Base-by-base conservation (phyloP, 2,329 filamentous ascomycete genomes). In the Cordyceps sp. region DNA sequence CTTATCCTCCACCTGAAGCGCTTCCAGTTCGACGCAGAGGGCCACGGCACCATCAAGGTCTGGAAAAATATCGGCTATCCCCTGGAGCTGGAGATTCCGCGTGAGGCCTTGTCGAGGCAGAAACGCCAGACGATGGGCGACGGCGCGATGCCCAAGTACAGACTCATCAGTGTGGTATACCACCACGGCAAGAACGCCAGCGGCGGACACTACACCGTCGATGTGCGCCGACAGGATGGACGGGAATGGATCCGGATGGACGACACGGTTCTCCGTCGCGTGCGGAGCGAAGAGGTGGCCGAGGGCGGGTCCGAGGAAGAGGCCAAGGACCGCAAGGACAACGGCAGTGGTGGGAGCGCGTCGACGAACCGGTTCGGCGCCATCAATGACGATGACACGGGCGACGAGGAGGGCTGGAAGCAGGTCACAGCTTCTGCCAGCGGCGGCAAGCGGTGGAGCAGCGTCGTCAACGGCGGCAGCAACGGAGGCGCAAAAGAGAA, bases 51-150 rank as follows among this genome's bases (percentile, higher is more conserved):
- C 1, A 79, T 93, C 47, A 98, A 98, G 64, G 93, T 96, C 40
- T 94, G 88, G 83, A 98, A 96, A 62, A 93, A 88, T 60, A 68
- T 98, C 36, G 88, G 85, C 15, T 98, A 98, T 48, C 90, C 90
- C 0, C 62, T 98, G 19, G 86, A 96, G 47, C 66, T 98, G 31
- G 88, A 96, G 50, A 84, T 98, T 39, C 90, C 90, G 1, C 79
- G 78, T 35, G 88, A 96, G 49, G 79, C 84, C 9, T 79, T 98
- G 46, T 78, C 85, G 10, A 73, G 78, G 20, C 71, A 78, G 46
- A 79, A 76, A 50, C 66, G 66, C 28, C 61, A 81, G 39, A 62
- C 68, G 18, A 62, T 71, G 13, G 73, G 78, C 40, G 75, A 77
- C 27, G 52, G 53, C n/a, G 72, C 74, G 2, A 63, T 82, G 37